Conservation (phyloP, 1,139 yeast genomes). For the Geotrichum restrictum region DNA sequence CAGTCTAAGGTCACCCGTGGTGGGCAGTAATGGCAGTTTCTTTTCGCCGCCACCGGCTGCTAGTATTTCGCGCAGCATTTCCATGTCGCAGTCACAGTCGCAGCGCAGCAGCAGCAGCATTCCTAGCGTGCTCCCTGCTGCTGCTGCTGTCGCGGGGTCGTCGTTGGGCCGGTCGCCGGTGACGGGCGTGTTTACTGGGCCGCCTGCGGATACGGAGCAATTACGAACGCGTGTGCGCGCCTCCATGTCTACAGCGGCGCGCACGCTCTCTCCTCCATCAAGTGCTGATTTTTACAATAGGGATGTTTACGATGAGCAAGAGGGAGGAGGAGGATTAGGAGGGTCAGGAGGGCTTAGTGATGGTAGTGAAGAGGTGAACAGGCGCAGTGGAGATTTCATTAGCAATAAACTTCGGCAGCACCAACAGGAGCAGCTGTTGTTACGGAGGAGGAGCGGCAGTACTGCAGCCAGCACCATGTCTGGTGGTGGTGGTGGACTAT, state of each 20-base stretch:
- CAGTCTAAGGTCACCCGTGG: neutral
- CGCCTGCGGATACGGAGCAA: slow-evolving; percentile 15
- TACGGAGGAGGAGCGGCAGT: neutral
- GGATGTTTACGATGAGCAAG: neutral
- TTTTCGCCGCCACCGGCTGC: neutral
- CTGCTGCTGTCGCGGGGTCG: too few relatives aligned
- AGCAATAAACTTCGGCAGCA: slow-evolving; percentile 6
- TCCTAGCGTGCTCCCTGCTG: too few relatives aligned
- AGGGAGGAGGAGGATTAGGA: neutral
- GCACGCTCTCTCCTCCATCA: slow-evolving; percentile 15
- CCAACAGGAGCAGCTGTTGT: slow-evolving; percentile 2
- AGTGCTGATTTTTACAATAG: neutral
- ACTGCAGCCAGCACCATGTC: neutral
- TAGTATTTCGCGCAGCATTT: neutral
- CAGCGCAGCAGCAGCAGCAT: slow-evolving; percentile 4
- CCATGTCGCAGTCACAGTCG: neutral
- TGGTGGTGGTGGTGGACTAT: too few relatives aligned
- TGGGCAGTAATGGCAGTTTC: neutral
- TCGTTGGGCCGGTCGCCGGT: slow-evolving; percentile 21
- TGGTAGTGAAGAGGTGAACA: slow-evolving; percentile 5
- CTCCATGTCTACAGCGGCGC: slow-evolving; percentile 22
- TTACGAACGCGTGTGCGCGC: slow-evolving; percentile 22
- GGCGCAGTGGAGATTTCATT: slow-evolving; percentile 10
- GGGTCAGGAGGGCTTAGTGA: neutral
- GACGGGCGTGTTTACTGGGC: slow-evolving; percentile 12